Evolutionary conservation across 345 rosid genomes (phyloP), one percentile per base, ranked within the genome.

Genomic region (Cardamine chenopodiifolia): DNA sequence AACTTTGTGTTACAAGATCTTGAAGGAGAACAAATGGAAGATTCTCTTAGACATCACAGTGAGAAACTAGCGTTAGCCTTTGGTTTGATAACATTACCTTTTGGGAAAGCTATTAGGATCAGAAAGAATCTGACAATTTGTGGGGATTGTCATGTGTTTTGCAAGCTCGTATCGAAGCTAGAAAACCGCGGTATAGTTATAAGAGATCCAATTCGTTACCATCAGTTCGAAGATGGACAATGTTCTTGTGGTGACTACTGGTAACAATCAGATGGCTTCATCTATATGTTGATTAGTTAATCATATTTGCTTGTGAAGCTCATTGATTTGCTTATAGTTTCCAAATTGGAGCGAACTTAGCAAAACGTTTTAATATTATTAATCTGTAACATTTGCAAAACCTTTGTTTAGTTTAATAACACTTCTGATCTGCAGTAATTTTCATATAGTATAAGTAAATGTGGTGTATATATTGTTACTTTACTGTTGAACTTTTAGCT

Each of bases 241-340:
- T 90, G 90, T 83, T 88, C 90, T 8, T 87, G 92, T 64, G 78
- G 88, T 1, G 96, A 88, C 78, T 90, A 84, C 19, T 87, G 92
- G 92, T 87, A 72, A 79, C 72, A 73, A 18, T 57, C 44, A 25
- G 10, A 32, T 57, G 25, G 39, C n/a, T 44, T 44, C 53, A 68
- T 18, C 15, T 2, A 7, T 17, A 4, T 68, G 50, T 55, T 55
- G 42, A 17, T 68, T 26, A 26, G 19, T 40, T 25, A 54, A 13
- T 39, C 18, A 17, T 61, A 47, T 61, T n/a, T 29, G 60, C 14
- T 29, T 29, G 6, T 31, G 62, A 57, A 17, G 23, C 23, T 64
- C 25, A 47, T 64, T 28, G 40, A 45, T 28, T 25, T 54, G 52
- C 48, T 44, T 44, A n/a, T n/a, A 6, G 48, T n/a, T 44, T 44